Evolutionary conservation across 805 yeast species (phyloP), one percentile per base, ranked within the genome.

Genomic region (Komagataella pseudopastoris): DNA sequence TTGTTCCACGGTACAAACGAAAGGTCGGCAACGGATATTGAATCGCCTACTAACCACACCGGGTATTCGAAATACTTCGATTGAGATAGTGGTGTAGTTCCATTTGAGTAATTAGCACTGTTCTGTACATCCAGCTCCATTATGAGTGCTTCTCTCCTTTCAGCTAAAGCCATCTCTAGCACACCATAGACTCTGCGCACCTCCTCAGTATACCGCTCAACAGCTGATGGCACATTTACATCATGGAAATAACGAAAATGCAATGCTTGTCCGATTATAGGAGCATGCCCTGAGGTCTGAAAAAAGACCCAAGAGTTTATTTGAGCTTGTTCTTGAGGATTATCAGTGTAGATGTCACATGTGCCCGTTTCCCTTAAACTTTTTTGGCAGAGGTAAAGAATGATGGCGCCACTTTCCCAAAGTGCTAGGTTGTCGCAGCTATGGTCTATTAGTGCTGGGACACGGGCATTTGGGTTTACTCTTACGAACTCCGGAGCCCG

Each of bases 181-280:
- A 90, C 98, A 2, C 96, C 95, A 60, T 88, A 89, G 6, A 90
- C 96, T 56, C 98, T 73, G 60, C 96, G 75, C 22, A 90, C 96
- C 68, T 90, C 98, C 59, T 86, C 95, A 1, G 87, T 83, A 63
- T 89, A 90, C 61, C 96, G 72, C 59, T 88, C 96, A 18, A 90
- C 87, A 0, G 97, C 96, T 53, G 88, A 78, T 17, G 91, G 88
- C 2, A 90, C 88, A 51, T 82, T 82, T 54, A 83, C 83, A 6
- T 90, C 78, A 64, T 90, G 96, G 73, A 90, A 88, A 64, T 87
- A 88, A 61, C 90, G 76, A 71, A 90, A 91, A 70, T 91, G 97
- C 58, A 91, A 74, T 6, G 97, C 96, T 67, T 90, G 97, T 17
- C 97, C 97, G 59, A 90, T 86, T 96, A 90, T 90, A n/a, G 97